These are phyloP conservation scores for Jaenimonas drosophilae DNA, from an alignment of 208 protist species.

Conservation along the genomic window DNA sequence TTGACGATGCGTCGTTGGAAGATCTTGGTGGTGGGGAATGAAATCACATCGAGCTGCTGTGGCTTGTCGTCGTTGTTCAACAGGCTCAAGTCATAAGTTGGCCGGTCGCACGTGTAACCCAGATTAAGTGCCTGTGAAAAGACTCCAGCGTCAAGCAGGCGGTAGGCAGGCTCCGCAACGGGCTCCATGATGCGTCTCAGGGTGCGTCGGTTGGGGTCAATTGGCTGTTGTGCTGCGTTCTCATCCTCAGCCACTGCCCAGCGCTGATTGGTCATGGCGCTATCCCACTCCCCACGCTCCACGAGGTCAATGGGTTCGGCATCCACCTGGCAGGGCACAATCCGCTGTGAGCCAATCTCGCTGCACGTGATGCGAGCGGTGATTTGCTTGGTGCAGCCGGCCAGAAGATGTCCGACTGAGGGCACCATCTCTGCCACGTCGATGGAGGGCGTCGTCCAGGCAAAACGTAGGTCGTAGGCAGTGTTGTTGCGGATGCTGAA, in stretches of 20 bases:
- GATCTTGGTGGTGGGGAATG: constrained; percentile 90
- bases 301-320: constrained; percentile 16
- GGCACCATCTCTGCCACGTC: constrained; percentile 23
- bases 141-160: constrained; percentile 17
- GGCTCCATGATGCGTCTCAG: constrained; percentile 66
- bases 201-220: constrained; percentile 27
- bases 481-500: constrained; percentile 87
- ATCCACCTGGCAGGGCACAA: constrained; percentile 11
- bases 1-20: constrained; percentile 81
- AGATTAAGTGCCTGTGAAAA: constrained; percentile 51
- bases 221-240: constrained; percentile 2
- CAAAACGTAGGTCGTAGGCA: constrained; percentile 57
- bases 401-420: constrained; percentile 39
- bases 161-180: constrained; percentile 58
- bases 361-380: constrained; percentile 23
- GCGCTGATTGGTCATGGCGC: constrained; percentile 38
- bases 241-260: constrained; percentile 38
- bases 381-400: constrained; percentile 33
- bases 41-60: constrained; percentile 23
- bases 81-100: constrained; percentile 40
- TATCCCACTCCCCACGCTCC: constrained; percentile 52
- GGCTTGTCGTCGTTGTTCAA: constrained; percentile 19
- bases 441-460: constrained; percentile 33
- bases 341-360: constrained; percentile 11
- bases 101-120: constrained; percentile 54